These are phyloP conservation scores for Malassezia restricta DNA, from an alignment of 1,284 basidiomycete species.

Conservation along the genomic window DNA sequence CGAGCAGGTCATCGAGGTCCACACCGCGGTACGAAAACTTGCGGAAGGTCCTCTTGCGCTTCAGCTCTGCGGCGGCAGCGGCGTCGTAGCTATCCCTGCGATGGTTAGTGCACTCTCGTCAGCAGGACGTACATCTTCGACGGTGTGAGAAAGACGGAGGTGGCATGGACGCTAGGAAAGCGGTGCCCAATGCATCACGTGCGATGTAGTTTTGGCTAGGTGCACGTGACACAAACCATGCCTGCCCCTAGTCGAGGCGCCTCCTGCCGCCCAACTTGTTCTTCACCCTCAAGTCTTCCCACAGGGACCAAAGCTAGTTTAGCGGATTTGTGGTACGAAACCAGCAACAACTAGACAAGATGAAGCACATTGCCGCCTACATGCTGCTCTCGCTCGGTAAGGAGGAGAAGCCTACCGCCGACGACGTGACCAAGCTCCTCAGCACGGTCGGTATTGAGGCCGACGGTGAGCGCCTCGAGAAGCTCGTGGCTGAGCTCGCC, in stretches of 20 bases:
- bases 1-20: conserved; percentile 77
- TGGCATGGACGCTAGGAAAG: not conserved
- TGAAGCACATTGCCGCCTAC: conserved; percentile 53
- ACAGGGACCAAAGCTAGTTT: conserved; percentile 38
- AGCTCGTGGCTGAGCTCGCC: conserved; percentile 78
- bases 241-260: not conserved
- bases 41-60: conserved; percentile 89
- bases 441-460: conserved; percentile 72
- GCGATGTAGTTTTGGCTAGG: not conserved
- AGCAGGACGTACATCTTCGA: conserved; percentile 11
- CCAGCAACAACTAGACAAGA: conserved; percentile 17
- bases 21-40: conserved; percentile 97
- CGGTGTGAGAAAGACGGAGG: conserved; percentile 1
- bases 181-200: not conserved
- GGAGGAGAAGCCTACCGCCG: conserved; percentile 71
- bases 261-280: not conserved
- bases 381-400: conserved; percentile 92
- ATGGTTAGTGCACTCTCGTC: not conserved
- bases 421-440: conserved; percentile 81
- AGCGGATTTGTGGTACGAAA: conserved; percentile 43
- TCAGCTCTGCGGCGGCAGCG: conserved; percentile 46
- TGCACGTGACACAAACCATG: not conserved
- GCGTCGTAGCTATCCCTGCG: conserved; percentile 46
- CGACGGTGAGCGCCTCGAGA: conserved; percentile 69
- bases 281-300: conserved; percentile 64